Base-by-base conservation (phyloP, 2,329 filamentous ascomycete genomes). In the Phialophora tarda region DNA sequence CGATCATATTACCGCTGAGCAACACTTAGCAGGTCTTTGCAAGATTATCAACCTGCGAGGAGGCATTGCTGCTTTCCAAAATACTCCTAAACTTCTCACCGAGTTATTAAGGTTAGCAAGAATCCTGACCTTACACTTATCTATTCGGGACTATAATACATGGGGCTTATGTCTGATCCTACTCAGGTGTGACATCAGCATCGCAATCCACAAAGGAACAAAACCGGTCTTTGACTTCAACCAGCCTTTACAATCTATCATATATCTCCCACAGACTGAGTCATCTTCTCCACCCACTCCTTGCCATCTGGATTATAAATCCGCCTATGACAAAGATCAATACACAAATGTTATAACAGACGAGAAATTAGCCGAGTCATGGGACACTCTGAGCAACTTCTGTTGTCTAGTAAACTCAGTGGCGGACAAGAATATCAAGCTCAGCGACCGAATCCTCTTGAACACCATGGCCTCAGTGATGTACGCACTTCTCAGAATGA, bases 401-500 rank as follows among this genome's bases (percentile, higher is more conserved):
- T 74, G 73, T 62, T 64, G 63, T 4, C 8, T 74, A 5, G 71
- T 76, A 64, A 74, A 77, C 62, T 65, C 73, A 10, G 73, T 71
- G 0, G 69, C 69, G 6, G 61, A 71, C 17, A 63, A 66, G 5
- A 61, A 69, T 5, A 70, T 65, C 14, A 62, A 65, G n/a, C 68
- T 78, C 10, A 54, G 71, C 1, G 66, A 68, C 21, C 59, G 72
- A 44, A 70, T 66, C 7, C 65, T 76, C 8, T 54, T 74, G n/a
- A 70, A 77, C 14, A 73, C 75, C 32, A 80, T 81, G 78, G 68
- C 71, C 1, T 77, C 79, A 17, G 72, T 78, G 23, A 77, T 78
- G 72, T 82, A 82, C 68, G 77, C 75, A 1, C 74, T 82, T 2
- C 69, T 82, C n/a, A 48, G 71, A 38, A 77, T 78, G 74, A 58